Percentiles rank a stretch among this genome's conserved stretches.
Evolutionary conservation across 148 eudicot species (phyloP).

Genomic region (Bassia scoparia): DNA sequence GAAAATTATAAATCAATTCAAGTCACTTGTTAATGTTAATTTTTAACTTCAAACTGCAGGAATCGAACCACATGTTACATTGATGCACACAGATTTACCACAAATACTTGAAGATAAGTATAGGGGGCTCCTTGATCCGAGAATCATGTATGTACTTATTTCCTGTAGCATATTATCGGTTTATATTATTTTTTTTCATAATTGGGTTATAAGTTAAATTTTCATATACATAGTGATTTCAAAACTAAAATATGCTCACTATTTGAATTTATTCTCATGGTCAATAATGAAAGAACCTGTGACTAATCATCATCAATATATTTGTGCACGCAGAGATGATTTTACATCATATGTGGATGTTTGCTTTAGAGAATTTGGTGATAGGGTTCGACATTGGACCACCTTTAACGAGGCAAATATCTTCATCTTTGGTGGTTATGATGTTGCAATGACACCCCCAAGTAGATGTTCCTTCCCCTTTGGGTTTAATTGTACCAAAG

Average conservation of each 20-base stretch:
- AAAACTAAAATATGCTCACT: too few relatives aligned
- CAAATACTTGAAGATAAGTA: slow-evolving; percentile 64
- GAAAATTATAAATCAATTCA: too few relatives aligned
- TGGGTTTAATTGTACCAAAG: slow-evolving; percentile 27
- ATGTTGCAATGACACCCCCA: slow-evolving; percentile 35
- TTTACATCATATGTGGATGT: slow-evolving; percentile 52
- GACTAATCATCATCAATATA: too few relatives aligned
- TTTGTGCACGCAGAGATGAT: slow-evolving; percentile 46
- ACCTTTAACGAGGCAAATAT: slow-evolving; percentile 59
- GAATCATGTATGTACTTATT: slow-evolving; percentile 37
- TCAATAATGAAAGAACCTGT: too few relatives aligned
- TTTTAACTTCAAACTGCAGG: slow-evolving; percentile 30
- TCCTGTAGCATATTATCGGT: not conserved
- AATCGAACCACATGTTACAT: slow-evolving; percentile 64
- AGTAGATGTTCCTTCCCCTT: slow-evolving; percentile 37
- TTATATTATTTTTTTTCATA: too few relatives aligned
- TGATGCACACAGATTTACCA: slow-evolving; percentile 46
- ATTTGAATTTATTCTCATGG: too few relatives aligned
- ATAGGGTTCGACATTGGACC: slow-evolving; percentile 56
- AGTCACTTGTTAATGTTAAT: not conserved
- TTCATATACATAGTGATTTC: too few relatives aligned
- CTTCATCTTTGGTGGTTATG: slow-evolving; percentile 36
- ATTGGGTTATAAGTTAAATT: too few relatives aligned
- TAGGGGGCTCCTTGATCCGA: slow-evolving; percentile 46
- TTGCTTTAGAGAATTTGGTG: slow-evolving; percentile 71